Conservation (phyloP, 2,329 filamentous ascomycete species). For the Ophiostoma novo-ulmi region DNA sequence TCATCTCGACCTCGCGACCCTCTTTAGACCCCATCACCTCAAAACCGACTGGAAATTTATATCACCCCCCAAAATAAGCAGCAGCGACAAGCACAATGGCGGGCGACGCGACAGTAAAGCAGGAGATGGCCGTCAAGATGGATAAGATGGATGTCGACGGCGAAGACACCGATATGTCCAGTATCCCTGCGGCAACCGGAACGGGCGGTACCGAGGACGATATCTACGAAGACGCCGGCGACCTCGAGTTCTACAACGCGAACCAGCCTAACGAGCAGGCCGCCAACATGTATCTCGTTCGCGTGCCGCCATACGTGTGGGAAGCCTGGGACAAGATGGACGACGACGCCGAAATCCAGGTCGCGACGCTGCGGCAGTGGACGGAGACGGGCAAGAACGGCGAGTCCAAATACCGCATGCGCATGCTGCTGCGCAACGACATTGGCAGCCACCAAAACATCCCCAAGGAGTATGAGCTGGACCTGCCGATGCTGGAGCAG, state of each 20-base stretch:
- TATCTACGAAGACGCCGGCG: constrained; percentile 61
- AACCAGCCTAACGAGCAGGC: constrained; percentile 36
- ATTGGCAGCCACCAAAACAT: constrained; percentile 64
- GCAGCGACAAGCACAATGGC: neutral
- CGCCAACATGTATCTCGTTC: constrained; percentile 62
- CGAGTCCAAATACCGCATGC: constrained; percentile 44
- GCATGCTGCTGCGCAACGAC: constrained; percentile 64
- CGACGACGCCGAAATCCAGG: constrained; percentile 74
- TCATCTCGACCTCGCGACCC: neutral
- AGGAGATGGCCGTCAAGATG: constrained; percentile 38
- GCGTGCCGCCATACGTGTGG: constrained; percentile 75
- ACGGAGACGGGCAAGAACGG: constrained; percentile 50
- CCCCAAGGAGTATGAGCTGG: constrained; percentile 84
- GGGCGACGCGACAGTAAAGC: constrained; percentile 21
- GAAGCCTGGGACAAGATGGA: constrained; percentile 70
- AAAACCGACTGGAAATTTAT: neutral
- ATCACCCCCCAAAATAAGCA: too few species aligned
- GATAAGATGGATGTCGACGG: constrained; percentile 39
- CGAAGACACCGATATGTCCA: constrained; percentile 24
- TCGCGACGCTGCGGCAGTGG: constrained; percentile 67
- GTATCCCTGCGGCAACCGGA: constrained; percentile 31
- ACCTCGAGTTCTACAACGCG: constrained; percentile 52
- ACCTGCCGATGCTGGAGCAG: constrained; percentile 53
- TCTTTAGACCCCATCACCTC: neutral
- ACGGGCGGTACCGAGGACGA: constrained; percentile 48